Evolutionary conservation across 1,284 basidiomycete species (phyloP).

Genomic region (Tilletia caries): DNA sequence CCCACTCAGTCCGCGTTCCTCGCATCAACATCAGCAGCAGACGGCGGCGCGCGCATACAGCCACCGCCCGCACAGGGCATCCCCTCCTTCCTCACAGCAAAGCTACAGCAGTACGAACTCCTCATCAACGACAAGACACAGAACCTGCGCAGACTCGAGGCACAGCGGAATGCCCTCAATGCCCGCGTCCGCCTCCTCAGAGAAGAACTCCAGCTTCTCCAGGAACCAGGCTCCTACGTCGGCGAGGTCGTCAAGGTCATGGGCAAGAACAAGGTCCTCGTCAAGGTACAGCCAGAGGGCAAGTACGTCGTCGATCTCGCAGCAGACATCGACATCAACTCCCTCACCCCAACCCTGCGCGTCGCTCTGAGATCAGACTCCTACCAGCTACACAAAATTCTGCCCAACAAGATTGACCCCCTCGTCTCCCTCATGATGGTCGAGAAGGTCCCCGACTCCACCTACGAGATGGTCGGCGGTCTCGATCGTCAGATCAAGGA

Average conservation of each 20-base stretch:
- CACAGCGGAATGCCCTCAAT: conserved; percentile 93
- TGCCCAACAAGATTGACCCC: conserved; percentile 53
- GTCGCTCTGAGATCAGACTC: conserved; percentile 94
- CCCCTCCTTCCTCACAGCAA: conserved; percentile 86
- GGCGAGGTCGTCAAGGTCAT: conserved; percentile 97
- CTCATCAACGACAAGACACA: conserved; percentile 94
- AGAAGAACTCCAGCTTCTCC: conserved; percentile 89
- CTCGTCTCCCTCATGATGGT: conserved; percentile 74
- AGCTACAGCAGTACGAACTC: conserved; percentile 88
- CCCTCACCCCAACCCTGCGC: conserved; percentile 80
- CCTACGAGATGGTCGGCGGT: conserved; percentile 99
- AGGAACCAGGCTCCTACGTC: conserved; percentile 95
- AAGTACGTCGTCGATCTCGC: conserved; percentile 98
- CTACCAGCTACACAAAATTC: conserved; percentile 63
- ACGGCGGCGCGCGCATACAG: neutral
- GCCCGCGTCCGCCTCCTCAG: conserved; percentile 77
- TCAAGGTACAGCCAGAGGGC: conserved; percentile 97
- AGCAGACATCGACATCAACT: conserved; percentile 74
- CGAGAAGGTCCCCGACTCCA: conserved; percentile 98
- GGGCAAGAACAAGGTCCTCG: conserved; percentile 97
- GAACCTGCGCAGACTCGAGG: conserved; percentile 89
- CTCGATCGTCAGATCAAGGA: conserved; percentile 98
- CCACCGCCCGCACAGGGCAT: conserved; percentile 36
- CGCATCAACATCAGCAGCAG: conserved; percentile 2
- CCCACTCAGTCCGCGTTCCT: conserved; percentile 7